phyloP scores from a whole-genome alignment of 2,329 filamentous ascomycete genomes.

The Hymenoscyphus linearis region DNA sequence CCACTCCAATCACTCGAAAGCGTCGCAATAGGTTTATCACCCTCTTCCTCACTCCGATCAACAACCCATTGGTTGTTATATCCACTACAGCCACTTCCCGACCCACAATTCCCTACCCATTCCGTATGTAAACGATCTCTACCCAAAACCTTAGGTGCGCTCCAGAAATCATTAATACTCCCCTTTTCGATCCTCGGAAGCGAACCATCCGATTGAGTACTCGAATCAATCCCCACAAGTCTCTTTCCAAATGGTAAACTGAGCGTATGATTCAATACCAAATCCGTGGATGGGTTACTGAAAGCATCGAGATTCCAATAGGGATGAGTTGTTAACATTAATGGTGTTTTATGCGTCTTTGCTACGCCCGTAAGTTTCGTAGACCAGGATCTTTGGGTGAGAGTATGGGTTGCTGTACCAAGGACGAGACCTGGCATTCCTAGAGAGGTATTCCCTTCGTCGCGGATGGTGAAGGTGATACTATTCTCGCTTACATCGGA shows the following conservation, averaged over 20 bases:
- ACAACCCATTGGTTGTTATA: constrained; percentile 60
- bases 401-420: constrained; percentile 57
- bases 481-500: constrained; percentile 47
- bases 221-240: constrained; percentile 61
- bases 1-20: constrained; percentile 71
- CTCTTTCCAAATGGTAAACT: constrained; percentile 66
- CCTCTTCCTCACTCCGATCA: constrained; percentile 34
- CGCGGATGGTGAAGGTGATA: constrained; percentile 61
- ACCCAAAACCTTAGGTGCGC: constrained; percentile 69
- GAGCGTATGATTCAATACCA: constrained; percentile 64
- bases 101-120: constrained; percentile 69
- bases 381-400: constrained; percentile 60
- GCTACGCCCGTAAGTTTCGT: constrained; percentile 65
- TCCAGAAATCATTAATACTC: constrained; percentile 77
- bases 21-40: constrained; percentile 46
- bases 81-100: constrained; percentile 67
- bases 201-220: constrained; percentile 67
- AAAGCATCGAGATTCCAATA: constrained; percentile 71
- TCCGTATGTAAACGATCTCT: constrained; percentile 56
- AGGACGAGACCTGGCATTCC: constrained; percentile 59
- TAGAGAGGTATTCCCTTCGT: constrained; percentile 46
- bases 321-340: constrained; percentile 67
- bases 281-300: constrained; percentile 58
- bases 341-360: constrained; percentile 68
- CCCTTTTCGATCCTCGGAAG: constrained; percentile 61